Evolutionary conservation across 768 basidiomycete species (phyloP), one percentile per base, ranked within the genome.

Genomic region (Leccinellum rugosiceps): DNA sequence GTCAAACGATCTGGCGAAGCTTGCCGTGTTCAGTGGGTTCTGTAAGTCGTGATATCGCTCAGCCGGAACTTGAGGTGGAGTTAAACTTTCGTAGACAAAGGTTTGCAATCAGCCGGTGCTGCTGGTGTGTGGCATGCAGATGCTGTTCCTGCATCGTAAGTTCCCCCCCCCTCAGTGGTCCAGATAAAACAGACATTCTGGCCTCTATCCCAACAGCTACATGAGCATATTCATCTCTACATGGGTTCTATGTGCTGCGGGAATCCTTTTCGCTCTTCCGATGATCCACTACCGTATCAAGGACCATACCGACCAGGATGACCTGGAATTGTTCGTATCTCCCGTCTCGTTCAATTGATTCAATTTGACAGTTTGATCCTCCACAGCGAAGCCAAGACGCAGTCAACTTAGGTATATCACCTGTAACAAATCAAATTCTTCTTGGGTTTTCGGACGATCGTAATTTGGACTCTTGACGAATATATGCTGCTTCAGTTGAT

Each of bases 21-120:
- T 50, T 92, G 71, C 82, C 93, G 81, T 90, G 67, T 87, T 93
- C 64, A 77, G 85, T 15, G 92, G 91, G 43, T 89, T 93, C 65
- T 92, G 90, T 92, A 67, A 63, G 87, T 79, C 9, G 59, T 32
- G 23, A 35, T 44, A 31, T 26, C 15, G 10, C 13, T 21, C 9
- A 21, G 17, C 43, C 25, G n/a, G 26, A 35, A 44, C 38, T 8
- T 8, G 6, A 23, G 21, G 35, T 11, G 15, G 15, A 35, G 26
- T 44, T 63, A 26, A 61, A 53, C 6, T n/a, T 58, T 48, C 46
- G 7, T 56, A 81, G 87, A 89, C 61, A 89, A 92, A 67, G 85
- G 85, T 3, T 74, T 90, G 44, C 89, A 91, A 67, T 88, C 86
- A 13, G 88, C 88, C 8, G 90, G 86, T 58, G 88, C 83, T 21